phyloP scores from a whole-genome alignment of 2,329 filamentous ascomycete genomes.

The Fusarium piperis region DNA sequence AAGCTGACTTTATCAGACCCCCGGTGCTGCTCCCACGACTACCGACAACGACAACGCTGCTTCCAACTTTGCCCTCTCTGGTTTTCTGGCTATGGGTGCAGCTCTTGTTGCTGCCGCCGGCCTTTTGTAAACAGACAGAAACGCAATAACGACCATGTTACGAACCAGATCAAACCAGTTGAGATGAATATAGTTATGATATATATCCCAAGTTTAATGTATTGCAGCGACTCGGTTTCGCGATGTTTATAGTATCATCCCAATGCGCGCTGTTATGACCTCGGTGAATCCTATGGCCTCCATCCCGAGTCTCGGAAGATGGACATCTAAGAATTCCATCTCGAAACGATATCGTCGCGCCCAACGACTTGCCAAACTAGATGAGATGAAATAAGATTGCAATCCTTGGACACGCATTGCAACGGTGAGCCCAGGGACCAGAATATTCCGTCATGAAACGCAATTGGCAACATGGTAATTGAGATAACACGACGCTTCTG shows the following conservation, averaged over 20 bases:
- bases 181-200: not conserved
- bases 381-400: not conserved
- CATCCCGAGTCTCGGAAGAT: not conserved
- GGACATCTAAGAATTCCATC: not conserved
- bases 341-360: not conserved
- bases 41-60: slow-evolving; percentile 11
- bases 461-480: not conserved
- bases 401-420: too few relatives aligned
- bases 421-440: too few relatives aligned
- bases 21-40: slow-evolving; percentile 12
- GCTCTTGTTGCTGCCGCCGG: slow-evolving; percentile 22
- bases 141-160: not conserved
- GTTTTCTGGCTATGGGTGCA: slow-evolving; percentile 14
- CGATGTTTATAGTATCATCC: not conserved
- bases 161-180: not conserved
- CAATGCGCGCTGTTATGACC: not conserved
- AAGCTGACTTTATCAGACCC: slow-evolving; percentile 11
- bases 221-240: not conserved
- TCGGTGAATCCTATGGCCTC: not conserved
- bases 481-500: not conserved
- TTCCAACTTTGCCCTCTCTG: slow-evolving; percentile 12
- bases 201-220: not conserved
- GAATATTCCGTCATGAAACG: not conserved
- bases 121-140: slow-evolving; percentile 9
- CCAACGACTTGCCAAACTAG: not conserved